Base-by-base conservation (phyloP, 2,329 filamentous ascomycete genomes). In the Biscogniauxia marginata region DNA sequence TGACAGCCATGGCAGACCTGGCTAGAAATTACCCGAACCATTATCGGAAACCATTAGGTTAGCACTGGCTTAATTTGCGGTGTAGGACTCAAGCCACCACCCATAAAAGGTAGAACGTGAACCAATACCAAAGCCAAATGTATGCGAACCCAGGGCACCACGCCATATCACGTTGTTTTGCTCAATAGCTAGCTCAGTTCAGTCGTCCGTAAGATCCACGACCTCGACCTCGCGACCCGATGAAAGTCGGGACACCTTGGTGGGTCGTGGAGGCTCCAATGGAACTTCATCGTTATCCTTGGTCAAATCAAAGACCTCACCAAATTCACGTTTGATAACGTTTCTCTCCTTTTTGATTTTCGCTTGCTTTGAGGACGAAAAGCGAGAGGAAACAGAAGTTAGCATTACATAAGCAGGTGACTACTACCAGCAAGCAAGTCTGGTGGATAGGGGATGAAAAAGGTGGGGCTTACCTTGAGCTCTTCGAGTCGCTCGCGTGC, bases 401-500 rank as follows among this genome's bases (percentile, higher is more conserved):
- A 30, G 25, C 6, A 3, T 3, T 30, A 8, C 2, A 30, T 8
- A 45, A 18, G 4, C 7, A 13, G 3, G 9, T 3, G 13, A 43
- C 5, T n/a, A n/a, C n/a, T n/a, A n/a, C n/a, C n/a, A n/a, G n/a
- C n/a, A n/a, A 34, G 6, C 7, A 47, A 16, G 6, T 39, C 23
- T 13, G 9, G 13, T 7, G 3, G 8, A n/a, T 7, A 11, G 21
- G 30, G 5, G 3, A 24, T 16, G 16, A 19, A 22, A 24, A 46
- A n/a, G 16, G 49, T n/a, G 3, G 16, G n/a, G 43, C 48, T 51
- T 44, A 69, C 71, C 43, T 63, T 62, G 6, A 72, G 60, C 23
- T 72, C 59, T 0, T 63, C 57, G 1, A 71, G 58, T 2, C 66
- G 64, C 52, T 73, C 70, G 50, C 62, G 52, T 1, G 72, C 72